Evolutionary conservation across 1,284 basidiomycete species (phyloP), one percentile per base, ranked within the genome.

Genomic region (Jaminaea rosea): DNA sequence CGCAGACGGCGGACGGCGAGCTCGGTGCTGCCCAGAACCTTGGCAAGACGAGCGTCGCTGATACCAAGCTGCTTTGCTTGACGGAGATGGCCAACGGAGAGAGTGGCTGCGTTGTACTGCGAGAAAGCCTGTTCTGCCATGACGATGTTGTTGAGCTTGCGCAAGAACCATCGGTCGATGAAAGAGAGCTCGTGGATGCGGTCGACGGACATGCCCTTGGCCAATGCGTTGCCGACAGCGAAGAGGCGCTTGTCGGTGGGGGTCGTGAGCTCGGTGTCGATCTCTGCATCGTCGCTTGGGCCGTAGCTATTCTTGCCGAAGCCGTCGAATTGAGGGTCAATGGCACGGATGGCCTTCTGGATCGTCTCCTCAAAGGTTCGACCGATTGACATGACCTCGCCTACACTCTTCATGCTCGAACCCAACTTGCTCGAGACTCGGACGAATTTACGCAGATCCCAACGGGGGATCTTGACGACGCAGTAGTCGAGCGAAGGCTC

Each of bases 381-480:
- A 23, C 93, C 94, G 62, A 98, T 97, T 60, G 87, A 88, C 94
- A 98, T 98, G 52, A 98, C 93, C 77, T 98, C 93, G 52, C 93
- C 93, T 5, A 98, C 94, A 70, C 87, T 90, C 83, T 98, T 98
- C 93, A 98, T 72, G 36, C 56, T 60, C 47, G 63, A 66, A 26
- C 69, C 69, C 28, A 72, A 58, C 60, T 67, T 69, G 48, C 61
- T 62, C 57, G 60, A 63, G 48, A 72, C 69, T 17, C 69, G 61
- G 67, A 75, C 88, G 78, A 98, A 98, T 81, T 98, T 98, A 76
- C 93, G 93, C 72, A 97, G 78, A 77, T 98, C 93, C 93, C 93
- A 98, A 59, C 92, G 85, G 49, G 93, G 93, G 70, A 98, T 96
- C 80, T 98, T 98, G 73, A 94, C 90, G 45, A 97, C 91, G 59